phyloP scores from a whole-genome alignment of 1,284 basidiomycete species.

The Earliella scabrosa region DNA sequence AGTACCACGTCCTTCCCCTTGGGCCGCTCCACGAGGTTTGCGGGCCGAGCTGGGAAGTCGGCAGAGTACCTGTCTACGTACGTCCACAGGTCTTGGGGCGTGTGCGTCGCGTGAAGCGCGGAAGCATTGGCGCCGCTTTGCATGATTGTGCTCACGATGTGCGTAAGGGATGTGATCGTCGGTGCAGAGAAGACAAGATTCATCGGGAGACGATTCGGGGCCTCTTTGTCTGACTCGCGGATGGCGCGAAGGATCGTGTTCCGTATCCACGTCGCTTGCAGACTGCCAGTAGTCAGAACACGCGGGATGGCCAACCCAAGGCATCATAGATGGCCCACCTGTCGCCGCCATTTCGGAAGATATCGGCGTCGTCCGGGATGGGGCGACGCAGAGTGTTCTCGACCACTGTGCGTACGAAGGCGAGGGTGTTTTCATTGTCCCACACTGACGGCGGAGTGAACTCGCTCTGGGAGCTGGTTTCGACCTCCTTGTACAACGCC shows the following conservation, averaged over 20 bases:
- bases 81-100: constrained; percentile 11
- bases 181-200: constrained; percentile 43
- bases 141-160: constrained; percentile 21
- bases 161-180: constrained; percentile 34
- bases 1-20: constrained; percentile 27
- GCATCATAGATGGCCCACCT: constrained; percentile 31
- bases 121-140: constrained; percentile 28
- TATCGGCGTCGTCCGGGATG: constrained; percentile 37
- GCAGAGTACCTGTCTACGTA: constrained; percentile 23
- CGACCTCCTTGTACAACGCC: constrained; percentile 36
- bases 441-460: constrained; percentile 34
- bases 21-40: constrained; percentile 4
- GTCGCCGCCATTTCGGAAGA: constrained; percentile 47
- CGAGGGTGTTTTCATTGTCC: constrained; percentile 25
- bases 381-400: constrained; percentile 28
- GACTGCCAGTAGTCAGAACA: constrained; percentile 24
- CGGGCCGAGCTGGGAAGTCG: constrained; percentile 18
- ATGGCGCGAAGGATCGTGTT: constrained; percentile 41
- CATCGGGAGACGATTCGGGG: constrained; percentile 27
- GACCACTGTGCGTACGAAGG: constrained; percentile 35
- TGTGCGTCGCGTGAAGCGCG: constrained; percentile 11
- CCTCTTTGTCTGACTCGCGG: constrained; percentile 29
- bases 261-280: constrained; percentile 46
- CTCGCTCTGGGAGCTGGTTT: constrained; percentile 32
- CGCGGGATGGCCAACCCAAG: too few relatives aligned